Percentiles rank a stretch among this genome's conserved stretches.
phyloP scores from a whole-genome alignment of 1,139 yeast genomes.

The Zygoascus meyerae region DNA sequence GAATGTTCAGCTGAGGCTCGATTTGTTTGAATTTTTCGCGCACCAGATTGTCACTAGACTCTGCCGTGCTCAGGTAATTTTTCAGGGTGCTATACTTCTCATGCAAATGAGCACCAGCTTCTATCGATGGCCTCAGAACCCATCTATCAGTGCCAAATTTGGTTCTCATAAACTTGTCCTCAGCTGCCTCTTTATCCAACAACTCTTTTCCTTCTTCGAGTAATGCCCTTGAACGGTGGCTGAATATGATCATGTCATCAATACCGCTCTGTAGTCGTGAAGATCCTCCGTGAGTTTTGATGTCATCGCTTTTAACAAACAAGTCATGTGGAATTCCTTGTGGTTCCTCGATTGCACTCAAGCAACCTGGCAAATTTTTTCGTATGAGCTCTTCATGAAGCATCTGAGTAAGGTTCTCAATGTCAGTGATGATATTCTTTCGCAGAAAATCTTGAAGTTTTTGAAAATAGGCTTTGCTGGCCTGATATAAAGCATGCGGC shows the following conservation, averaged over 20 bases:
- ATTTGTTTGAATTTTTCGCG: conserved; percentile 42
- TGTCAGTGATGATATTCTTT: conserved; percentile 47
- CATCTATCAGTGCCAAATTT: conserved; percentile 48
- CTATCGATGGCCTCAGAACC: conserved; percentile 31
- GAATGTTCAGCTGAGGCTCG: conserved; percentile 40
- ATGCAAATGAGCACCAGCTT: conserved; percentile 31
- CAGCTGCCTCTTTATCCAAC: conserved; percentile 47
- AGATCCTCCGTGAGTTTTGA: conserved; percentile 53
- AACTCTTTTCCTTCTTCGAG: conserved; percentile 44
- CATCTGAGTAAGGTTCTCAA: conserved; percentile 45
- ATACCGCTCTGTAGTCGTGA: conserved; percentile 40
- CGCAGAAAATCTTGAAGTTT: conserved; percentile 55
- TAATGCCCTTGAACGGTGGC: conserved; percentile 38
- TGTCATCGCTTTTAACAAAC: conserved; percentile 48
- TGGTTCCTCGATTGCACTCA: conserved; percentile 61
- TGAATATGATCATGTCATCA: conserved; percentile 37
- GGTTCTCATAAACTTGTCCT: conserved; percentile 48
- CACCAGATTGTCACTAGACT: conserved; percentile 53
- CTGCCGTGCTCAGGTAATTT: conserved; percentile 53
- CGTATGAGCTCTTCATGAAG: conserved; percentile 35
- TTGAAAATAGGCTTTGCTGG: conserved; percentile 63
- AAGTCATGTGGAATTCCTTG: conserved; percentile 57
- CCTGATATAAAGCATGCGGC: conserved; percentile 62
- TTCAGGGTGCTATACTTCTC: conserved; percentile 42
- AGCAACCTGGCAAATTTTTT: conserved; percentile 49